Evolutionary conservation across 176 grass and related monocot genomes (phyloP).

Genomic region (Ensete ventricosum): DNA sequence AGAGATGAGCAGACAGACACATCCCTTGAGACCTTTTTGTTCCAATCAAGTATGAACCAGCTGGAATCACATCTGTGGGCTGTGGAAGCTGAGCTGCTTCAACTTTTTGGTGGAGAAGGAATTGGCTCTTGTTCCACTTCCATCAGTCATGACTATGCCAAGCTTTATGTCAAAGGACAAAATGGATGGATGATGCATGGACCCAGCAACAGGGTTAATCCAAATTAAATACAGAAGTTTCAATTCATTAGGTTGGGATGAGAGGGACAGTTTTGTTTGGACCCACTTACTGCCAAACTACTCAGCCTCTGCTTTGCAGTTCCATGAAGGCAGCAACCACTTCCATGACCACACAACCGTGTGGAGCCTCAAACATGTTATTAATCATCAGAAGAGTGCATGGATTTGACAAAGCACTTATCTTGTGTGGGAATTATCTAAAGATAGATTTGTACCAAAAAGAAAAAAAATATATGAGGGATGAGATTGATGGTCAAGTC

Average conservation of each 20-base stretch:
- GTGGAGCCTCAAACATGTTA: not conserved
- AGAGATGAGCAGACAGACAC: not conserved
- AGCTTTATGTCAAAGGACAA: not conserved
- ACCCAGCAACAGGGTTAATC: not conserved
- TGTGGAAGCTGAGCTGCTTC: not conserved
- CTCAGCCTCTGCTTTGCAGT: not conserved
- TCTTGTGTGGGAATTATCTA: not conserved
- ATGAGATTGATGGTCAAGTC: too few relatives aligned
- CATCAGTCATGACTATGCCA: too few relatives aligned
- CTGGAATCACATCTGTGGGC: too few relatives aligned
- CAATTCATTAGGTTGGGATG: slow-evolving; percentile 4
- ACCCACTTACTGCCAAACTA: not conserved
- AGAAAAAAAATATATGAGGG: too few relatives aligned
- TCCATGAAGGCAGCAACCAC: not conserved
- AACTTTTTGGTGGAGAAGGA: not conserved
- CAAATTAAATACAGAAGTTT: not conserved
- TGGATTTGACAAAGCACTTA: not conserved
- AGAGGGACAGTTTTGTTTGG: not conserved
- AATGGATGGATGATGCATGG: not conserved
- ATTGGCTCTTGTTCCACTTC: too few relatives aligned
- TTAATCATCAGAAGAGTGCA: not conserved
- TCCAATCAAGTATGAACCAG: not conserved
- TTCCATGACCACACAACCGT: not conserved
- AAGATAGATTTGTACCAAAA: too few relatives aligned
- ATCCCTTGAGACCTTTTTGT: not conserved